Conservation (phyloP, 192 early-diverging fungal genomes). For the Umbelopsis isabellina region DNA sequence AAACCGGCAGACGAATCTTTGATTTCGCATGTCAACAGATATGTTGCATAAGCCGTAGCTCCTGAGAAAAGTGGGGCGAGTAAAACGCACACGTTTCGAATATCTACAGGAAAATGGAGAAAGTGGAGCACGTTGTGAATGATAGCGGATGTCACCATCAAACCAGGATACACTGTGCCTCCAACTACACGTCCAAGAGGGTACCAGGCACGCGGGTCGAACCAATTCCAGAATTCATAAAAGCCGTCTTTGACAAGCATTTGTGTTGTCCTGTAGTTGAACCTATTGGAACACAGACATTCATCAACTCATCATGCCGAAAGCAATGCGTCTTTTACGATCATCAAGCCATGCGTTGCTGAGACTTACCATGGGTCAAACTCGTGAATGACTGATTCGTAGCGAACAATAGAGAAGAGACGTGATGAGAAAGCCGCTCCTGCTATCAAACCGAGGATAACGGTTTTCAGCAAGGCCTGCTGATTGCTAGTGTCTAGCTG, state of each 20-base stretch:
- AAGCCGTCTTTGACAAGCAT: constrained; percentile 91
- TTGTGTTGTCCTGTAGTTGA: constrained; percentile 96
- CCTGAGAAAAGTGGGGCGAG: constrained; percentile 96
- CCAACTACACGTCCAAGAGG: constrained; percentile 98
- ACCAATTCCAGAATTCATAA: constrained; percentile 99
- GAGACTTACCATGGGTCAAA: constrained; percentile 89
- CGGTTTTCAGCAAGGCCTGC: constrained; percentile 73
- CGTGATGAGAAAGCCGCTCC: constrained; percentile 87
- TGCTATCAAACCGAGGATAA: constrained; percentile 89
- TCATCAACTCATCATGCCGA: too few species aligned
- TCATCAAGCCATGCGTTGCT: not conserved
- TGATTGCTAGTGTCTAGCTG: constrained; percentile 44
- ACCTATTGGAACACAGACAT: constrained; percentile 48
- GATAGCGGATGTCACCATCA: constrained; percentile 97
- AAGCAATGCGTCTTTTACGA: too few species aligned
- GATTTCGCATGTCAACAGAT: constrained; percentile 90
- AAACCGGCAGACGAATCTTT: constrained; percentile 92
- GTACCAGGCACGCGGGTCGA: constrained; percentile 98
- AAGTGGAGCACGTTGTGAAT: constrained; percentile 93
- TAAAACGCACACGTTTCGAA: constrained; percentile 98
- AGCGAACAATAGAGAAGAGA: constrained; percentile 97
- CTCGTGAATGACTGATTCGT: constrained; percentile 99
- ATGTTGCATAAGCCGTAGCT: constrained; percentile 94
- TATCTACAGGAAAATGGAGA: constrained; percentile 96
- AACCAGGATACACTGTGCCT: constrained; percentile 98